Evolutionary conservation across 2,329 filamentous ascomycete species (phyloP), one percentile per base, ranked within the genome.

Genomic region (Diaporthe ampelina): DNA sequence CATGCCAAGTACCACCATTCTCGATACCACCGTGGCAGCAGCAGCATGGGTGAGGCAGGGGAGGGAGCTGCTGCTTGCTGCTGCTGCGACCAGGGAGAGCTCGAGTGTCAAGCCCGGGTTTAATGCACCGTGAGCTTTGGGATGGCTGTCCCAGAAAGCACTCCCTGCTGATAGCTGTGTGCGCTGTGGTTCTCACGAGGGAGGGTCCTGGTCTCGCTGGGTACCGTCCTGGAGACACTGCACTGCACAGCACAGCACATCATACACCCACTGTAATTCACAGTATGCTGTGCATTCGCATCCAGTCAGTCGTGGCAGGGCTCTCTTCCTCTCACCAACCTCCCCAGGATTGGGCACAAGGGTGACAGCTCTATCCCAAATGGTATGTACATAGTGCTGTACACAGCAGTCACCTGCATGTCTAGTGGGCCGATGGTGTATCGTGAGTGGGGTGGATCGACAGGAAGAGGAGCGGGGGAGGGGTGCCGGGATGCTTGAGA

Each of bases 401-500:
- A 68, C 48, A 68, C 63, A 68, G 63, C 69, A 72, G 70, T 72
- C 70, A 72, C 45, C 70, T 61, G 45, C 70, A 56, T 26, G 70
- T 19, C 68, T 72, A 63, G 50, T 63, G 70, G 45, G 56, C 57
- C 57, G 69, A 54, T 52, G 69, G 69, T 72, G 57, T 63, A 72
- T 63, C 48, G 56, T 43, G 57, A 32, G 69, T 63, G 69, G 69
- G 69, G 69, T 32, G 48, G 70, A 72, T 72, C 70, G 70, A 72
- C 70, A 63, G 57, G 29, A 72, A 43, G 56, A 40, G 43, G 68
- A 72, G 70, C 57, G 57, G 70, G 70, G 70, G 57, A 29, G 58
- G 57, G 70, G 70, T 72, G 70, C 48, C 35, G 9, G 59, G 70
- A 21, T 54, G 54, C 45, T 45, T 50, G 69, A 61, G 58, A 43